Percentiles rank a stretch among this genome's conserved stretches.
phyloP scores from a whole-genome alignment of 129 eudicot genomes.

The Daucus carota region DH1_v3.0 NC_030383.2:46531001-46531500 shows the following conservation, averaged over 20 bases:
- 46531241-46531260: slow-evolving; percentile 36
- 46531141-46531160: slow-evolving; percentile 27
- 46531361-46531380: background rate
- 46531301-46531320: background rate
- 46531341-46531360: slow-evolving; percentile 1
- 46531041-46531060: background rate
- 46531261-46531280: background rate
- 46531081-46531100: slow-evolving; percentile 27
- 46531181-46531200: slow-evolving; percentile 9
- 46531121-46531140: slow-evolving; percentile 34
- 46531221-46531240: slow-evolving; percentile 48
- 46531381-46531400: slow-evolving; percentile 11
- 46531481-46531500: slow-evolving; percentile 37
- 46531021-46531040: background rate
- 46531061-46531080: slow-evolving; percentile 4
- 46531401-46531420: slow-evolving; percentile 20
- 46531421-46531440: slow-evolving; percentile 32
- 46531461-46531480: slow-evolving; percentile 27
- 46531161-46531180: slow-evolving; percentile 21
- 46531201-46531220: slow-evolving; percentile 1
- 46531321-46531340: slow-evolving; percentile 15
- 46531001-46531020: background rate
- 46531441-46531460: slow-evolving; percentile 29
- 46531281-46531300: background rate
- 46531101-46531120: slow-evolving; percentile 13